Base-by-base conservation (phyloP, 495 filamentous ascomycete genomes). In the Trichoderma parareesei region DNA sequence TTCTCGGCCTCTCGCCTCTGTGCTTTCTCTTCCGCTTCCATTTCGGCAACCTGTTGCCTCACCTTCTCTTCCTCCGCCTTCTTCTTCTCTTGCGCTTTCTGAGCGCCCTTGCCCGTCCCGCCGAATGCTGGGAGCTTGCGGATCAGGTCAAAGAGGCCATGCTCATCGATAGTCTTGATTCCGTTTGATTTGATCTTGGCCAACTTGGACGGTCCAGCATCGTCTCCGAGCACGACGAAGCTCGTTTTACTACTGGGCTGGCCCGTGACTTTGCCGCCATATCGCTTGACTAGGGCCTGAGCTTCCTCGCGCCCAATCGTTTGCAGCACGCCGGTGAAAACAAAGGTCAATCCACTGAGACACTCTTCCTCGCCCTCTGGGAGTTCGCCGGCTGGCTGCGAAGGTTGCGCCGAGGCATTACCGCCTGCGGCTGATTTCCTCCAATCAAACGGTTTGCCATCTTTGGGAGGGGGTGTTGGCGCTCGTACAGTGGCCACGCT, bases 161-260 rank as follows among this genome's bases (percentile, higher is more conserved):
- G 85, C 74, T 98, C 94, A 68, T 95, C 87, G 67, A 99, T 97
- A 3, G 92, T 94, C 76, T 92, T 96, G 67, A 97, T 82, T 0
- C 83, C 84, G 67, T 86, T 75, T 61, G 90, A 79, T 38, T 81
- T 75, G 67, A 99, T 99, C 60, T 90, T 96, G 64, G 87, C 74
- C n/a, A 99, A 83, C 73, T 99, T 99, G 73, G 87, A 92, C 4
- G 95, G 95, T 0, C 94, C 94, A 41, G 94, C 94, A 74, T 97
- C 94, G 20, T 81, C 82, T 11, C 94, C 94, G 11, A 98, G 82
- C 33, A 99, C 88, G 60, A 99, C 92, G 71, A 89, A 99, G 72
- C 84, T 93, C 9, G 94, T 99, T 73, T 95, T 99, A 61, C 84
- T 87, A 69, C 92, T 97, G 41, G 94, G 94, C 2, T 84, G 88